Conservation (phyloP, 805 yeast species). For the Torulaspora delbrueckii region DNA sequence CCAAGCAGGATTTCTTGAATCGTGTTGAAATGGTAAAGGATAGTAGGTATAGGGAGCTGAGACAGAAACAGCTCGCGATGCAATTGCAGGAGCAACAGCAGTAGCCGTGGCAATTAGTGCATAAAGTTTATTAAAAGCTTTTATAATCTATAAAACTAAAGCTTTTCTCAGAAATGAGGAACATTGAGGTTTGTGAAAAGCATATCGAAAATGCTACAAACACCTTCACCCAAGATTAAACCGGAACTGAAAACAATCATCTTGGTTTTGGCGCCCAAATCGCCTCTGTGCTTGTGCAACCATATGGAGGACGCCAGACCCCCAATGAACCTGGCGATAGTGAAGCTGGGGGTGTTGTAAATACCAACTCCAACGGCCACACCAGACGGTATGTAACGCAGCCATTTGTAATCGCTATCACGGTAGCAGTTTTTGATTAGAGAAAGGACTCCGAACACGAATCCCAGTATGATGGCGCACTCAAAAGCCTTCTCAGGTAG, state of each 20-base stretch:
- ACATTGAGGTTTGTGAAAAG: constrained; percentile 62
- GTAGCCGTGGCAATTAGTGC: neutral
- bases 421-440: constrained; percentile 55
- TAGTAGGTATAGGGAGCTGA: constrained; percentile 36
- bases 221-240: constrained; percentile 88
- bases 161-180: constrained; percentile 44
- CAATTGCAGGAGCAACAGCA: constrained; percentile 22
- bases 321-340: constrained; percentile 88
- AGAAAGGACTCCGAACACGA: constrained; percentile 64
- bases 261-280: constrained; percentile 52
- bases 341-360: constrained; percentile 89
- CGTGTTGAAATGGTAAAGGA: constrained; percentile 55
- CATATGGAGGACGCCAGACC: constrained; percentile 65
- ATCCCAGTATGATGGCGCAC: constrained; percentile 57
- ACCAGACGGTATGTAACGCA: constrained; percentile 75
- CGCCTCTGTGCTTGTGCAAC: constrained; percentile 40
- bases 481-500: constrained; percentile 73
- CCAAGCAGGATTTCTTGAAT: constrained; percentile 81
- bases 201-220: constrained; percentile 80
- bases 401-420: constrained; percentile 37
- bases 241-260: constrained; percentile 91
- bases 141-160: neutral
- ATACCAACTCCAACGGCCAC: constrained; percentile 97
- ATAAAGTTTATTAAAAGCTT: neutral
- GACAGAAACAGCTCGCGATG: constrained; percentile 34